Evolutionary conservation across 768 basidiomycete genomes (phyloP).

Genomic region (Hericium coralloides): DNA sequence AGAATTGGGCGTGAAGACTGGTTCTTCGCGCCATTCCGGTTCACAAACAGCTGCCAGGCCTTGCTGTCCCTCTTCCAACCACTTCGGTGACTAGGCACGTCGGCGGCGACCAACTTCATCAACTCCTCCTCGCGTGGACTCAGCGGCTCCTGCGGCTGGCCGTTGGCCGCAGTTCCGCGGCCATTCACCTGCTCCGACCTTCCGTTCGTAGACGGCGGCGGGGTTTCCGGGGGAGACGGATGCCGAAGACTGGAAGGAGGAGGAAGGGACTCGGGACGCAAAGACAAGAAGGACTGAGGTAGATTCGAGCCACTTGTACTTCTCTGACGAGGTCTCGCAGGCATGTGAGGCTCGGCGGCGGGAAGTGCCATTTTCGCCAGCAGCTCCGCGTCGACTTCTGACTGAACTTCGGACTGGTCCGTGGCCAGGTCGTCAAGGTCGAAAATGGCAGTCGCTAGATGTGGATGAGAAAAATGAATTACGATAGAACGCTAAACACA

Average conservation of each 20-base stretch:
- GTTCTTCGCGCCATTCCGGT: slow-evolving; percentile 20
- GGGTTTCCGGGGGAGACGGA: slow-evolving; percentile 8
- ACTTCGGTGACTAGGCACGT: slow-evolving; percentile 62
- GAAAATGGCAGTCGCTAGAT: slow-evolving; percentile 47
- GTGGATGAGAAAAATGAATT: slow-evolving; percentile 1
- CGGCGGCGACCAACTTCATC: slow-evolving; percentile 55
- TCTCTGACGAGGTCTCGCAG: slow-evolving; percentile 17
- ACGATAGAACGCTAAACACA: slow-evolving; percentile 6
- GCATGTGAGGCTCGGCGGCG: slow-evolving; percentile 24
- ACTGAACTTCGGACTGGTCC: slow-evolving; percentile 20
- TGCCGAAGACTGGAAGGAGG: slow-evolving; percentile 48
- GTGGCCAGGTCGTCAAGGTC: slow-evolving; percentile 51
- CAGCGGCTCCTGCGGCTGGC: slow-evolving; percentile 1
- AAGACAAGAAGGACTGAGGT: slow-evolving; percentile 45
- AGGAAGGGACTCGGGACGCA: slow-evolving; percentile 67
- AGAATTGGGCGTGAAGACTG: slow-evolving; percentile 15
- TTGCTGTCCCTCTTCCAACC: slow-evolving; percentile 57
- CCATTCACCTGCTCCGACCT: slow-evolving; percentile 1
- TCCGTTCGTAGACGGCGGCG: not conserved
- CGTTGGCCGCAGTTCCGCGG: slow-evolving; percentile 2
- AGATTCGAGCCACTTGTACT: slow-evolving; percentile 29
- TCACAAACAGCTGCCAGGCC: slow-evolving; percentile 55
- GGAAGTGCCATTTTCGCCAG: slow-evolving; percentile 25
- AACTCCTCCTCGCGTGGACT: slow-evolving; percentile 45
- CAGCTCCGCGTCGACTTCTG: slow-evolving; percentile 9